Base-by-base conservation (phyloP, 768 basidiomycete species). In the Hebeloma cylindrosporum region DNA sequence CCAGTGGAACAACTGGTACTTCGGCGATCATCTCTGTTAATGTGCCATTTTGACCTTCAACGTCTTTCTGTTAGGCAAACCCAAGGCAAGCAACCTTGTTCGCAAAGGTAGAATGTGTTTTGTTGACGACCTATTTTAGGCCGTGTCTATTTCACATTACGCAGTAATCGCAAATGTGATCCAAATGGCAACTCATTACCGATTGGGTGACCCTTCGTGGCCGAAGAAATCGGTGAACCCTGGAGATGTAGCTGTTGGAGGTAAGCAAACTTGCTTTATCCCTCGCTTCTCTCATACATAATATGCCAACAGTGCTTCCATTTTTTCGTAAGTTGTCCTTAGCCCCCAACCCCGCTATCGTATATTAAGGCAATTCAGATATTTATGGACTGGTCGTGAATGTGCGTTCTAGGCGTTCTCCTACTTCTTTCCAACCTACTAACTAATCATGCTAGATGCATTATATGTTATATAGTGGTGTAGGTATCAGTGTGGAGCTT, bases 1-100 rank as follows among this genome's bases (percentile, higher is more conserved):
- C 85, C 1, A 86, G 85, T 50, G 85, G 85, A 6, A 88, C 85
- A 17, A 88, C 86, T 11, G 85, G 85, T 60, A 67, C 62, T 56
- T 69, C 62, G 23, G 60, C 63, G 47, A 61, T 60, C 29, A 20
- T 41, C 9, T n/a, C 17, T 6, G 28, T 30, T 14, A 14, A 32
- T 27, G 18, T 3, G 30, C 13, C 44, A 1, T 16, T 41, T 43
- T 6, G 18, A 28, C 3, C 22, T 33, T 17, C 13, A 21, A 31
- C 7, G 27, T 16, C 21, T 10, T 29, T 40, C 18, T 4, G 7
- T 7, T 28, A 56, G 54, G 54, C 8, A 56, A 56, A 42, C 54
- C 54, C n/a, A 56, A 56, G 45, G 54, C 43, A n/a, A 31, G 28
- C 13, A 7, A 8, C n/a, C 21, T 45, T 17, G 27, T 7, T 31